Base-by-base conservation (phyloP, 192 early-diverging fungal species). In the Linnemannia elongata region DNA sequence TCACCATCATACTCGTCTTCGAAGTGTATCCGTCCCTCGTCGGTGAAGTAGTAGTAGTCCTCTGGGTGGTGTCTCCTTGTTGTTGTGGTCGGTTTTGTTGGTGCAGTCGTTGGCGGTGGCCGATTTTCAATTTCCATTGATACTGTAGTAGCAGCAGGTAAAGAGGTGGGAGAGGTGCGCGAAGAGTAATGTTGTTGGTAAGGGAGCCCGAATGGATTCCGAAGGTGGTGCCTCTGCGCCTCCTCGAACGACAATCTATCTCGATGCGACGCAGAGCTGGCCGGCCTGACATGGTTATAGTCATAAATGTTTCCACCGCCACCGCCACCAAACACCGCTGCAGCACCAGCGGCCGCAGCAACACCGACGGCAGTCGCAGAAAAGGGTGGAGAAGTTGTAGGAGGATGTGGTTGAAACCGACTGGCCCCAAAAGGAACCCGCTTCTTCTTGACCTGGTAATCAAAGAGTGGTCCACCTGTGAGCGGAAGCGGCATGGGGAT, bases 361-460 rank as follows among this genome's bases (percentile, higher is more conserved):
- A 63, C 24, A 63, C 1, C 9, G 8, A 27, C 57, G 30, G 57
- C 27, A 66, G 30, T 55, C 17, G 54, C 30, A 13, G 60, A 66
- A 30, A 66, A 66, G 0, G 60, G 30, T 9, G 27, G 27, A 55
- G 22, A 22, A 4, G 60, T 15, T 33, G 12, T 45, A 45, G n/a
- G 76, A 68, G 22, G 76, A 38, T 49, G 76, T 41, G 22, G 24
- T 1, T 55, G 77, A n/a, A 72, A 44, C 3, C 52, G 47, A 35
- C 69, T 79, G 18, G 22, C 54, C 9, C 44, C 33, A 52, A 79
- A 79, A 6, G 77, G 77, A 7, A 72, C 27, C 4, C 60, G 63
- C 30, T 78, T 78, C 22, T 78, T 78, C 42, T 78, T 78, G 6
- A 78, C 33, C 30, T 78, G 77, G 68, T 70, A 78, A 44, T 78